A percentile compares a stretch with the other conserved stretches of the same genome.
These are phyloP conservation scores for Lipomyces kockii DNA, from an alignment of 805 yeast genomes.

Conservation along the genomic window DNA sequence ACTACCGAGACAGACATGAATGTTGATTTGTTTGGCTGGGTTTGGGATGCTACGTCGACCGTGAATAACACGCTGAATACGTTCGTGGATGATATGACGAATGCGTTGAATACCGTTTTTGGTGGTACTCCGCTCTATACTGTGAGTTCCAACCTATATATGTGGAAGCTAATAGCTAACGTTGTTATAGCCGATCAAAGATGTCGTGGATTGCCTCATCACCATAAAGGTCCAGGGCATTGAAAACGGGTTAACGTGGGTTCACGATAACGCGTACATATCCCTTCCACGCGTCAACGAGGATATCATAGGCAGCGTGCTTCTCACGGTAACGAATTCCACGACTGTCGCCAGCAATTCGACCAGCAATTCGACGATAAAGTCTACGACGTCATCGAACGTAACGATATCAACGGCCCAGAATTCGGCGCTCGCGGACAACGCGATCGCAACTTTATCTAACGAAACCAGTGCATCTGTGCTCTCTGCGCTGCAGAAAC, in stretches of 20 bases:
- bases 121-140: conserved; percentile 66
- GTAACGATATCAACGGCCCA: background rate
- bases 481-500: conserved; percentile 18
- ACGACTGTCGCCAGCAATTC: background rate
- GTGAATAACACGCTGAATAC: conserved; percentile 64
- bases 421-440: background rate
- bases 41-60: conserved; percentile 58
- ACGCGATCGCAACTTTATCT: conserved; percentile 13
- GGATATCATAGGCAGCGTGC: conserved; percentile 17
- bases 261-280: conserved; percentile 64
- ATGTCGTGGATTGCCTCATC: conserved; percentile 77
- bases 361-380: background rate
- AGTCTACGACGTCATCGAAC: conserved; percentile 4
- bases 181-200: conserved; percentile 52
- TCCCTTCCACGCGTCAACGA: conserved; percentile 58
- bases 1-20: conserved; percentile 61
- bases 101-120: conserved; percentile 62
- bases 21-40: conserved; percentile 67
- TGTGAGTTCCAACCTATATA: conserved; percentile 1
- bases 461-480: conserved; percentile 15
- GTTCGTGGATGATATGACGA: conserved; percentile 64
- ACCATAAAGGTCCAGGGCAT: conserved; percentile 70
- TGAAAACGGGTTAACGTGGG: conserved; percentile 79
- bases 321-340: background rate
- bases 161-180: conserved; percentile 43